Percentiles rank a stretch among this genome's conserved stretches.
These are phyloP conservation scores for Penicillium decumbens DNA, from an alignment of 2,329 filamentous ascomycete genomes.

Conservation along the genomic window DNA sequence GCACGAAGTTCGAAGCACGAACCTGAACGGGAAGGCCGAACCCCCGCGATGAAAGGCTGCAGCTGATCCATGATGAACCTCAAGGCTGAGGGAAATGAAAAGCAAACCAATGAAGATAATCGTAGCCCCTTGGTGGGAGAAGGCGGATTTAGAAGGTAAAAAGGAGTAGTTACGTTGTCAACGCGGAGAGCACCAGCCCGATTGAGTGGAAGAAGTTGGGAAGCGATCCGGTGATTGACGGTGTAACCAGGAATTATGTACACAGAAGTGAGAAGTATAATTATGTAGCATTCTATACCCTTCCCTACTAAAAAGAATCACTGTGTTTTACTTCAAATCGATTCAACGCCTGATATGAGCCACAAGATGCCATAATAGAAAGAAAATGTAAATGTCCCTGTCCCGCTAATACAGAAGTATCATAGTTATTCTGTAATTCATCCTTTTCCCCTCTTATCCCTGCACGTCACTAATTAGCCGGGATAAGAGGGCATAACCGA, in stretches of 20 bases:
- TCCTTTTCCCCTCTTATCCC: conserved; percentile 18
- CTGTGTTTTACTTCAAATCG: background rate
- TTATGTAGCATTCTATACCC: no score
- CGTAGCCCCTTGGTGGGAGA: background rate
- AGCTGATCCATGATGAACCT: conserved; percentile 25
- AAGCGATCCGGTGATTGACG: conserved; percentile 17
- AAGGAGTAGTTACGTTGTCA: conserved; percentile 19
- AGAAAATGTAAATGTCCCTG: conserved; percentile 1
- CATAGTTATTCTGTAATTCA: background rate
- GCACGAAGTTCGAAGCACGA: conserved; percentile 12
- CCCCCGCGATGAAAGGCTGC: conserved; percentile 14
- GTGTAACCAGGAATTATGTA: conserved; percentile 13
- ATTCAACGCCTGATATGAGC: background rate
- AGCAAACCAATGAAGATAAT: conserved; percentile 12
- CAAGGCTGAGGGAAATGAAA: conserved; percentile 12
- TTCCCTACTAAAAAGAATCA: no score
- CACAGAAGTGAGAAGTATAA: background rate
- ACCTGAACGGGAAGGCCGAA: conserved; percentile 25
- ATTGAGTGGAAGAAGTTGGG: conserved; percentile 12
- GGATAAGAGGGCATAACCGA: conserved; percentile 78
- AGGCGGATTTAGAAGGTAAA: conserved; percentile 22
- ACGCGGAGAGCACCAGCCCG: conserved; percentile 23
- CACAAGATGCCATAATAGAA: conserved; percentile 12
- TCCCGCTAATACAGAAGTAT: conserved; percentile 12
- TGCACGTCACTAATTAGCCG: conserved; percentile 60